Percentiles rank a stretch among this genome's conserved stretches.
These are phyloP conservation scores for Diospyros lotus DNA, from an alignment of 148 eudicot species.

Conservation along the genomic window DNA sequence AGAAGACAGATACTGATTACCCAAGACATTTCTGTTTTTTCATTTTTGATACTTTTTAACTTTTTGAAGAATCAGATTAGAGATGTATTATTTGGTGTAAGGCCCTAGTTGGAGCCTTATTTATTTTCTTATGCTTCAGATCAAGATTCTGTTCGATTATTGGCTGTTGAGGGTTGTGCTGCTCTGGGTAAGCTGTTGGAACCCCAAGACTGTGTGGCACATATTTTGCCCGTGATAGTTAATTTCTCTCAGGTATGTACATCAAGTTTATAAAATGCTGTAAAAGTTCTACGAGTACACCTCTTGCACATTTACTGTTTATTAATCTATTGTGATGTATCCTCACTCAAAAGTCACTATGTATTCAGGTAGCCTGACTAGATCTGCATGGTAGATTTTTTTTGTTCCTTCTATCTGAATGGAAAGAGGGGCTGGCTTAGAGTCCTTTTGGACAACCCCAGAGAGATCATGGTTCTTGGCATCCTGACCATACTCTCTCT, in stretches of 20 bases:
- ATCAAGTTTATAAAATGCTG: not conserved
- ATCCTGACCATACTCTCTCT: too few species aligned
- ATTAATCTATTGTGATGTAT: not conserved
- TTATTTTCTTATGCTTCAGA: constrained; percentile 32
- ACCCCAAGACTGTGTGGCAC: constrained; percentile 91
- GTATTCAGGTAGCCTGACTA: too few species aligned
- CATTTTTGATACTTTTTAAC: not conserved
- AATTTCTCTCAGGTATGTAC: constrained; percentile 71
- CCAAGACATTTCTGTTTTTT: not conserved
- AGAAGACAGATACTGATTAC: too few species aligned
- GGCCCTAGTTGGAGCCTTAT: not conserved
- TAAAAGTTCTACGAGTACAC: not conserved
- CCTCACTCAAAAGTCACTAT: not conserved
- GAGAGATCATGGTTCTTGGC: too few species aligned
- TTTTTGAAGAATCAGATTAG: not conserved
- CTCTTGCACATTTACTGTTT: not conserved
- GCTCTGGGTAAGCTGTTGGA: constrained; percentile 95
- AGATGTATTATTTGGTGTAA: constrained; percentile 1
- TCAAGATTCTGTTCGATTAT: constrained; percentile 92
- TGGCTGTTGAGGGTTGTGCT: constrained; percentile 98
- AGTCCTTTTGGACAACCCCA: too few species aligned
- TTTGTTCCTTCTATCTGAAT: too few species aligned
- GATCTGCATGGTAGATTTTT: too few species aligned
- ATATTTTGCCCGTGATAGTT: constrained; percentile 91
- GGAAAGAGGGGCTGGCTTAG: too few species aligned